These are phyloP conservation scores for Tetrastigma voinierianum DNA, from an alignment of 164 flowering plant genomes.

Conservation along the genomic window DNA sequence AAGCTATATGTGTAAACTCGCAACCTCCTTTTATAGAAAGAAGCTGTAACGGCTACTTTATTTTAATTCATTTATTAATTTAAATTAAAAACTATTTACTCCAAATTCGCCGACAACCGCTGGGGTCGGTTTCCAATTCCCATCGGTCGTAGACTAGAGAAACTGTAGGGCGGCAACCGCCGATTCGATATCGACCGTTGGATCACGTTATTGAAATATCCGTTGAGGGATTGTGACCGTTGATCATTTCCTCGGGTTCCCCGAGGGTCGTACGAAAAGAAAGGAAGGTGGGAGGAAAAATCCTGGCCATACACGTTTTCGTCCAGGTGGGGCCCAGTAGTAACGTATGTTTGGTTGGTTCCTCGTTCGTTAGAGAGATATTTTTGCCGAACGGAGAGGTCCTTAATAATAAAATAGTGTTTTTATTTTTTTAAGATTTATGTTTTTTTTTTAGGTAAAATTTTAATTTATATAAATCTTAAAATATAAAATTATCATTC, in stretches of 20 bases:
- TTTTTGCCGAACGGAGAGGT: too few relatives aligned
- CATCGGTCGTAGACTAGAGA: constrained; percentile 10
- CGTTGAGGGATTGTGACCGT: constrained; percentile 34
- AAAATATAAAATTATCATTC: too few relatives aligned
- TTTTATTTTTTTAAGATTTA: too few relatives aligned
- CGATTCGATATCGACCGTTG: constrained; percentile 30
- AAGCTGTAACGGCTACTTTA: constrained; percentile 33
- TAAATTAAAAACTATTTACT: constrained; percentile 14
- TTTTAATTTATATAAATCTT: constrained; percentile 3
- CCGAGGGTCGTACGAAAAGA: constrained; percentile 1
- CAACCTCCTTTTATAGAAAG: constrained; percentile 20
- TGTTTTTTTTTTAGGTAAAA: neutral
- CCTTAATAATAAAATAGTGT: too few relatives aligned
- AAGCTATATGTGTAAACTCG: neutral
- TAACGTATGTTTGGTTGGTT: too few relatives aligned
- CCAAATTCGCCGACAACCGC: constrained; percentile 34
- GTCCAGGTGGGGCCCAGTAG: neutral
- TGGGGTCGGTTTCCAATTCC: constrained; percentile 17
- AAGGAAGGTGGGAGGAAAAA: constrained; percentile 2
- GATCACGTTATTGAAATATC: constrained; percentile 30
- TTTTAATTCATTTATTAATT: neutral
- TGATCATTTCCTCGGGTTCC: constrained; percentile 23
- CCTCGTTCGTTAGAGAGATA: too few relatives aligned
- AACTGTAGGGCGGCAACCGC: constrained; percentile 65
- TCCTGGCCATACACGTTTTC: constrained; percentile 28